Percentiles rank a stretch among this genome's conserved stretches.
Evolutionary conservation across 306 rosid genomes (phyloP).

Genomic region (Acmispon strigosus): DNA sequence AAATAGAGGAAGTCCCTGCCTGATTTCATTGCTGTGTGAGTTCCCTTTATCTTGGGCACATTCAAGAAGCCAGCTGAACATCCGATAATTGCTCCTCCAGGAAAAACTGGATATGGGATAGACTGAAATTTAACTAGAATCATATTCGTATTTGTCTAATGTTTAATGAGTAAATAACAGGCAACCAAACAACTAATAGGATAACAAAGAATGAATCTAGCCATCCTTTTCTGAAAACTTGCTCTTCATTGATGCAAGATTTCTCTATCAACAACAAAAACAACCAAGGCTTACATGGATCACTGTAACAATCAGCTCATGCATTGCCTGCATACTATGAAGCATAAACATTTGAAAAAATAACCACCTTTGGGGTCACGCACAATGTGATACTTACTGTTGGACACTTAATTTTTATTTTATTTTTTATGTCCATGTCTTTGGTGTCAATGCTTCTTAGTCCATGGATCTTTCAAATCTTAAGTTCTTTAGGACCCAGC

Average conservation of each 20-base stretch:
- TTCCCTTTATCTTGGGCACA: constrained; percentile 95
- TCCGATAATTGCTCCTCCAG: constrained; percentile 94
- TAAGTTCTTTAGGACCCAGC: neutral
- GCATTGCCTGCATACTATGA: neutral
- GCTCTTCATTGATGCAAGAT: constrained; percentile 9
- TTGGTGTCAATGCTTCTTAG: neutral
- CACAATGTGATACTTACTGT: neutral
- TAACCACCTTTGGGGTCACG: neutral
- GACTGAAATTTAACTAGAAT: constrained; percentile 94
- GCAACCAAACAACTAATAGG: neutral
- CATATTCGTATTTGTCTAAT: constrained; percentile 44
- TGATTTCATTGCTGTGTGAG: constrained; percentile 96
- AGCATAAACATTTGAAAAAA: constrained; percentile 6
- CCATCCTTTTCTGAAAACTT: neutral
- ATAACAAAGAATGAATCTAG: neutral
- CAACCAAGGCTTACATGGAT: constrained; percentile 6
- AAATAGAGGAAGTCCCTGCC: constrained; percentile 37
- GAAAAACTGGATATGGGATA: constrained; percentile 98
- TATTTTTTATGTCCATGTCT: neutral
- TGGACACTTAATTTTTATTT: neutral
- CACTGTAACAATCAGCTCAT: neutral
- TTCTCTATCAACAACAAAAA: neutral
- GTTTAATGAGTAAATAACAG: neutral
- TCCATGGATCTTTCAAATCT: constrained; percentile 11
- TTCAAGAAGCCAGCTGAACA: constrained; percentile 95